Evolutionary conservation across 2,329 filamentous ascomycete species (phyloP), one percentile per base, ranked within the genome.

Genomic region (Passalora sequoiae): DNA sequence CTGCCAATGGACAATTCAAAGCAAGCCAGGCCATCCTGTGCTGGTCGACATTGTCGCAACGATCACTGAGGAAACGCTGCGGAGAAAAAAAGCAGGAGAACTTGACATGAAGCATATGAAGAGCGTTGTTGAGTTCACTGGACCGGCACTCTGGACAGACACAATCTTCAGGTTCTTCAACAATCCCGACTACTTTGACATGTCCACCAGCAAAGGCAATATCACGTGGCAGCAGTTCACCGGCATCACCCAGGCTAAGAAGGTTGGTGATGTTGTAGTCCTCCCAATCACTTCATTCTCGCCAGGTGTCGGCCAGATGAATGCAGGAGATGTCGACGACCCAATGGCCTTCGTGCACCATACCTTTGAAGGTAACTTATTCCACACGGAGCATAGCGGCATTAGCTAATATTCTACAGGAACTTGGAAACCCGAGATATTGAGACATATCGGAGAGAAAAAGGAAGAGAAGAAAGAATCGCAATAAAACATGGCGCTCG

Each of bases 331-430:
- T 50, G 76, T 82, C 30, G 88, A 96, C 55, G 84, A 97, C 63
- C 88, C 89, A 1, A 91, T 95, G 87, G 92, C 92, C 1, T 97
- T 94, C 72, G 92, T 98, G 49, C 89, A 92, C 69, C 92, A 98
- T 69, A 83, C 89, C 43, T 98, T 98, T 65, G 87, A 94, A 73
- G 92, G 91, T 94, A 71, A 55, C 76, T 31, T 20, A 16, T 16
- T 9, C 31, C 16, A 5, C 21, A 38, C 35, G 21, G 29, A 9
- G 19, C 21, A 12, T 16, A 17, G 21, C 28, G 30, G 12, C 13
- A 17, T 30, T 36, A 20, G 29, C 46, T 51, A 28, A 55, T 46
- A 20, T 10, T 13, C 38, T 10, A 25, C 57, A 87, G 83, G 83
- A 37, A 83, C 81, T 3, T 88, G 83, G 83, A 88, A 88, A 63